phyloP scores from a whole-genome alignment of 805 yeast genomes.

The Cyberlindnera galapagoensis region DNA sequence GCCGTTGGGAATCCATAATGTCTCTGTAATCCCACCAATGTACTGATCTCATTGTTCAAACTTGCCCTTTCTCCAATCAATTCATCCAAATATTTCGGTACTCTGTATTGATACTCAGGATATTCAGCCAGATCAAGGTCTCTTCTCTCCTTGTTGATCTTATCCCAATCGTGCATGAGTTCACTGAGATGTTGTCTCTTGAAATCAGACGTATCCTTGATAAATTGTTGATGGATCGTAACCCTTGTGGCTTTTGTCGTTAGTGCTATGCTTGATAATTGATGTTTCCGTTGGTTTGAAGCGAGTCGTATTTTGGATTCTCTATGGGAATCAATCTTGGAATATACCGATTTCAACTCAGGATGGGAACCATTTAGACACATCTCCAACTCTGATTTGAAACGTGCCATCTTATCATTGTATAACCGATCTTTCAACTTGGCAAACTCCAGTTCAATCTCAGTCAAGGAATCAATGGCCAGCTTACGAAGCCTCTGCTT shows the following conservation, averaged over 20 bases:
- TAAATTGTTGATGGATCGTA: conserved; percentile 76
- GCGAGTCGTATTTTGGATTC: conserved; percentile 58
- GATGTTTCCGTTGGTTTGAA: conserved; percentile 49
- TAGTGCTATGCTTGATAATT: conserved; percentile 66
- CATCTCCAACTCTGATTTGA: conserved; percentile 78
- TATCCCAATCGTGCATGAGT: conserved; percentile 87
- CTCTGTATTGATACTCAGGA: conserved; percentile 37
- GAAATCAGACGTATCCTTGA: conserved; percentile 59
- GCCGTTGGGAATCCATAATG: conserved; percentile 81
- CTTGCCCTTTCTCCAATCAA: conserved; percentile 64
- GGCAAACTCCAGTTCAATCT: conserved; percentile 84
- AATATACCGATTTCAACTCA: conserved; percentile 67
- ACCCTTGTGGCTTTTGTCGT: conserved; percentile 79
- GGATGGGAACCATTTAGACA: conserved; percentile 91
- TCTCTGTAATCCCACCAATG: conserved; percentile 57
- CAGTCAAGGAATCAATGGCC: conserved; percentile 68
- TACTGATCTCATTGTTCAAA: conserved; percentile 61
- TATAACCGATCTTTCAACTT: conserved; percentile 75
- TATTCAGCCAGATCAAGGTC: conserved; percentile 56
- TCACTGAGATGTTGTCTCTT: conserved; percentile 58
- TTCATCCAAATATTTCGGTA: conserved; percentile 36
- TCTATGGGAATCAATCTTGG: conserved; percentile 64
- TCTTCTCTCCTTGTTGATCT: conserved; percentile 82
- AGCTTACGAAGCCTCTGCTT: conserved; percentile 42
- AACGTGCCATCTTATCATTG: conserved; percentile 70